Evolutionary conservation across 129 eudicot genomes (phyloP).

Genomic region (Ambrosia artemisiifolia): DNA sequence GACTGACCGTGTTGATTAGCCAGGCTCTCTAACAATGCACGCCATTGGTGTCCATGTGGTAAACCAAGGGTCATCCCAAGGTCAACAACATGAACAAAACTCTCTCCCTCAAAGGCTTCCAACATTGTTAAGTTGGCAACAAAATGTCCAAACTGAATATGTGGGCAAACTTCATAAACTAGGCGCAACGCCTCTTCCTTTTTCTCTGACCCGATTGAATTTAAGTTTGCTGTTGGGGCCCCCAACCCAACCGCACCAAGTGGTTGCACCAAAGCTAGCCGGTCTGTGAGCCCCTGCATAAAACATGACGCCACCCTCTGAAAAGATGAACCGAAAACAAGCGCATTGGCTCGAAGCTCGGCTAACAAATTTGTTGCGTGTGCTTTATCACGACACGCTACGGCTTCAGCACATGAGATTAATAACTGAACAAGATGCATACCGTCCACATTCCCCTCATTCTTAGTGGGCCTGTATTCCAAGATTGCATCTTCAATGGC

Average conservation of each 20-base stretch:
- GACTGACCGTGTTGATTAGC: constrained; percentile 33
- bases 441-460: constrained; percentile 41
- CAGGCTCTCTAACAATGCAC: constrained; percentile 35
- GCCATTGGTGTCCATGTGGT: constrained; percentile 52
- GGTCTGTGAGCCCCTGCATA: constrained; percentile 46
- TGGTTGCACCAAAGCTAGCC: constrained; percentile 48
- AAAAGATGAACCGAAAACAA: constrained; percentile 47
- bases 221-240: constrained; percentile 22
- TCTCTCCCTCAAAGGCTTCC: constrained; percentile 74
- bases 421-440: constrained; percentile 47
- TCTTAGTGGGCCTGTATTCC: constrained; percentile 18
- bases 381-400: constrained; percentile 53
- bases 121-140: constrained; percentile 48
- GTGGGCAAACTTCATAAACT: constrained; percentile 45
- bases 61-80: constrained; percentile 54
- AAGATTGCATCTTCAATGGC: constrained; percentile 33
- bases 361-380: constrained; percentile 43
- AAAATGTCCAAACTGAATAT: constrained; percentile 46
- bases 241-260: constrained; percentile 44
- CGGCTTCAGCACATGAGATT: constrained; percentile 56
- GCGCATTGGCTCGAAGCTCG: constrained; percentile 46
- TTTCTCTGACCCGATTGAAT: constrained; percentile 26
- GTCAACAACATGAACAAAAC: constrained; percentile 56
- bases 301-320: constrained; percentile 58
- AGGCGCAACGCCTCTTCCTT: constrained; percentile 41